Evolutionary conservation across 1,284 basidiomycete genomes (phyloP).

Genomic region (Pseudomicrostroma phylloplanum): DNA sequence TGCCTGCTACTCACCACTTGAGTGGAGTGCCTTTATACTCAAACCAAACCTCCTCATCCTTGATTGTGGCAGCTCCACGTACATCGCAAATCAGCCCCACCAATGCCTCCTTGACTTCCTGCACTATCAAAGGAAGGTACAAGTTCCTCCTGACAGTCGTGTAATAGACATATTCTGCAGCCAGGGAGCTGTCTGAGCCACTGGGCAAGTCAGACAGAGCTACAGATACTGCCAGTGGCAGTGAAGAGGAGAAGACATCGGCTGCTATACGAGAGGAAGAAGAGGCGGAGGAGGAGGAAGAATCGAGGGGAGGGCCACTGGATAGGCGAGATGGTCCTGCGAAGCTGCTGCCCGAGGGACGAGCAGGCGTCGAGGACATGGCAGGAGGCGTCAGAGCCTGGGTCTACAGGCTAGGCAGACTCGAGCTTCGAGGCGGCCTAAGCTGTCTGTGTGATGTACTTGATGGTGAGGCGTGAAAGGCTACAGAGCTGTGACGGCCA

Average conservation of each 20-base stretch:
- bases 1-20: slow-evolving; percentile 15
- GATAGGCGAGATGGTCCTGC: too few relatives aligned
- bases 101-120: slow-evolving; percentile 27
- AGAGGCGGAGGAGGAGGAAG: too few relatives aligned
- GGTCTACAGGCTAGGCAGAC: too few relatives aligned
- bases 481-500: too few relatives aligned
- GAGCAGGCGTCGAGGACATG: too few relatives aligned
- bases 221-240: slow-evolving; percentile 31
- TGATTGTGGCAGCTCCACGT: slow-evolving; percentile 18
- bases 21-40: slow-evolving; percentile 34
- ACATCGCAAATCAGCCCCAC: slow-evolving; percentile 18
- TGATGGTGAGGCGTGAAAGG: too few relatives aligned
- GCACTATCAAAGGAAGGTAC: slow-evolving; percentile 36
- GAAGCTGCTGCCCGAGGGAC: too few relatives aligned
- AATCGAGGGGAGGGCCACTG: too few relatives aligned
- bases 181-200: slow-evolving; percentile 21
- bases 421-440: too few relatives aligned
- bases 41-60: slow-evolving; percentile 38
- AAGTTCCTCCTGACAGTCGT: slow-evolving; percentile 29
- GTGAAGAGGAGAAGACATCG: slow-evolving; percentile 24
- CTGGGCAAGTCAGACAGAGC: slow-evolving; percentile 23
- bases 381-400: too few relatives aligned
- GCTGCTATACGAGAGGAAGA: too few relatives aligned
- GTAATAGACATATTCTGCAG: slow-evolving; percentile 23
- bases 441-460: too few relatives aligned